Evolutionary conservation across 768 basidiomycete genomes (phyloP).

Genomic region (Pilatotrama ljubarskyi): DNA sequence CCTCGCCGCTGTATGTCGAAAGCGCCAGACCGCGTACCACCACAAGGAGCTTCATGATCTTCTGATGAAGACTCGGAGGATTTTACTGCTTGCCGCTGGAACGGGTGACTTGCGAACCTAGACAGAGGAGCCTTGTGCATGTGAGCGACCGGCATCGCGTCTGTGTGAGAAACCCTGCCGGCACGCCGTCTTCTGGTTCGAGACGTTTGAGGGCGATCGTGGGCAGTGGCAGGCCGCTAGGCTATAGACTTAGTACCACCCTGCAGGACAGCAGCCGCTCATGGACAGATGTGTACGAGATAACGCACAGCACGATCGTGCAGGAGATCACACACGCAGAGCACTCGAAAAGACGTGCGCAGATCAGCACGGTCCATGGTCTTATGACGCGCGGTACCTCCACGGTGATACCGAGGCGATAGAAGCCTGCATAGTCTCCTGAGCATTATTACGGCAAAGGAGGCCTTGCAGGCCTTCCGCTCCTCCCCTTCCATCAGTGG

Average conservation of each 20-base stretch:
- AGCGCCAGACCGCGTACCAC: slow-evolving; percentile 6
- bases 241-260: slow-evolving; percentile 17
- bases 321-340: slow-evolving; percentile 1
- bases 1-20: background rate
- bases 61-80: background rate
- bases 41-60: background rate
- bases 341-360: background rate
- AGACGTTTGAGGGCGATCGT: background rate
- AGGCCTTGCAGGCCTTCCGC: slow-evolving; percentile 5
- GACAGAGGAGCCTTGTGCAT: slow-evolving; percentile 4
- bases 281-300: slow-evolving; percentile 2
- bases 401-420: slow-evolving; percentile 19
- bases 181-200: slow-evolving; percentile 7
- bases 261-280: slow-evolving; percentile 3
- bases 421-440: slow-evolving; percentile 15
- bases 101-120: background rate
- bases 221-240: background rate
- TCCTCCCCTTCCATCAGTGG: slow-evolving; percentile 17
- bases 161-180: slow-evolving; percentile 6
- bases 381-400: slow-evolving; percentile 15
- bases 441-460: slow-evolving; percentile 11
- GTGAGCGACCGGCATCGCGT: slow-evolving; percentile 8
- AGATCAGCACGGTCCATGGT: slow-evolving; percentile 13
- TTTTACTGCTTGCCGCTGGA: background rate
- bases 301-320: slow-evolving; percentile 11